These are phyloP conservation scores for Termitomyces sp. DNA, from an alignment of 768 basidiomycete genomes.

Conservation along the genomic window DNA sequence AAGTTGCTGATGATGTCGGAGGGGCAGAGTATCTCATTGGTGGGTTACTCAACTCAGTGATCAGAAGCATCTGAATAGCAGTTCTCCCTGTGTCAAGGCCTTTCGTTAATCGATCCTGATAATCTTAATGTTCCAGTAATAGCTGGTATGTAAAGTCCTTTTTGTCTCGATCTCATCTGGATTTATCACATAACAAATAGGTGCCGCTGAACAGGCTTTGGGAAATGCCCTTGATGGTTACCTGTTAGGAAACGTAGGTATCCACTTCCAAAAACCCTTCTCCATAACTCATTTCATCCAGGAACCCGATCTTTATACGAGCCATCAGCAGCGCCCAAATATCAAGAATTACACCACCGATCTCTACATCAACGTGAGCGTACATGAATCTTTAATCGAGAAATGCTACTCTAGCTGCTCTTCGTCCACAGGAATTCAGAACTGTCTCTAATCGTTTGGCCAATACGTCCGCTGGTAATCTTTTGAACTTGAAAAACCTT, in stretches of 20 bases:
- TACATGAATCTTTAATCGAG: not conserved
- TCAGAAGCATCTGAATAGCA: not conserved
- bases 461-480: constrained; percentile 37
- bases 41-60: constrained; percentile 5
- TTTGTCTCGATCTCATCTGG: not conserved
- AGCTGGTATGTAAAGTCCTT: constrained; percentile 21
- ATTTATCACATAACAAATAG: constrained; percentile 16
- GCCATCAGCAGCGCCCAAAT: constrained; percentile 38
- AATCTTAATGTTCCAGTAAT: constrained; percentile 31
- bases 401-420: not conserved
- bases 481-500: constrained; percentile 36
- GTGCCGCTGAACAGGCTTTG: constrained; percentile 34
- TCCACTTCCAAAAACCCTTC: not conserved
- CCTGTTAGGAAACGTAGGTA: constrained; percentile 46
- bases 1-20: constrained; percentile 29
- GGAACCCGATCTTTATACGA: constrained; percentile 62
- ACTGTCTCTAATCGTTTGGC: constrained; percentile 33
- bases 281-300: constrained; percentile 15
- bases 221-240: constrained; percentile 43
- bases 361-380: constrained; percentile 43
- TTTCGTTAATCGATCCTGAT: constrained; percentile 41
- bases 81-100: constrained; percentile 27
- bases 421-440: constrained; percentile 37
- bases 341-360: constrained; percentile 45
- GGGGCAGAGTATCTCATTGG: constrained; percentile 34